phyloP scores from a whole-genome alignment of 169 alveolate species.

The Toxoplasma gondii region DNA sequence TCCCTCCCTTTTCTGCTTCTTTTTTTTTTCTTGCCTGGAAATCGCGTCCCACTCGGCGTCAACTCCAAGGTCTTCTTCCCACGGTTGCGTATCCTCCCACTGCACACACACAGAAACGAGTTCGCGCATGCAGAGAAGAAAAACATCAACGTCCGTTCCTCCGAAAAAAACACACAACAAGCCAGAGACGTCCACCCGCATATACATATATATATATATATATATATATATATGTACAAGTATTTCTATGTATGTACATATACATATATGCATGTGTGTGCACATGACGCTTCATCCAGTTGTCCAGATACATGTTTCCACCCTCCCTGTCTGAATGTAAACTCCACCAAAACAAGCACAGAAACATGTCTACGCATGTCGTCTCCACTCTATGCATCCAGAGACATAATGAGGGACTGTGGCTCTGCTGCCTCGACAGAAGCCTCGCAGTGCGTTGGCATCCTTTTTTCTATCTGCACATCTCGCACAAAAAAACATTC shows the following conservation, averaged over 20 bases:
- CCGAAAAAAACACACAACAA: neutral
- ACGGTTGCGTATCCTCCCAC: neutral
- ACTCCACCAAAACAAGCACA: neutral
- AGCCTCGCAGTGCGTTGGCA: no score
- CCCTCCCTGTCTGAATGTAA: neutral
- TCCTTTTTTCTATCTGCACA: no score
- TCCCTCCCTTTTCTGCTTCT: no score
- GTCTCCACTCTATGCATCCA: no score
- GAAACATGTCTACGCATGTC: neutral
- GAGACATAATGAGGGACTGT: no score
- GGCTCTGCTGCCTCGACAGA: no score
- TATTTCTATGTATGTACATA: neutral
- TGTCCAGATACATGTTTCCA: neutral
- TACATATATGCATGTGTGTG: neutral
- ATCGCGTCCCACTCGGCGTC: conserved; percentile 19
- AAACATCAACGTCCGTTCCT: neutral
- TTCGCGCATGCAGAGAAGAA: neutral
- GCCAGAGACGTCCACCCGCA: neutral
- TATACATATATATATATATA: neutral
- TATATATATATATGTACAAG: neutral
- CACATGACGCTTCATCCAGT: neutral
- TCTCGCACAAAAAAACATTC: no score
- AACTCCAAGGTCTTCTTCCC: conserved; percentile 16
- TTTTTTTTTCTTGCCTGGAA: neutral
- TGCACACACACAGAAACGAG: neutral